A percentile compares a stretch with the other conserved stretches of the same genome.
Evolutionary conservation across 2,329 filamentous ascomycete species (phyloP).

Genomic region (Curvularia lunata): DNA sequence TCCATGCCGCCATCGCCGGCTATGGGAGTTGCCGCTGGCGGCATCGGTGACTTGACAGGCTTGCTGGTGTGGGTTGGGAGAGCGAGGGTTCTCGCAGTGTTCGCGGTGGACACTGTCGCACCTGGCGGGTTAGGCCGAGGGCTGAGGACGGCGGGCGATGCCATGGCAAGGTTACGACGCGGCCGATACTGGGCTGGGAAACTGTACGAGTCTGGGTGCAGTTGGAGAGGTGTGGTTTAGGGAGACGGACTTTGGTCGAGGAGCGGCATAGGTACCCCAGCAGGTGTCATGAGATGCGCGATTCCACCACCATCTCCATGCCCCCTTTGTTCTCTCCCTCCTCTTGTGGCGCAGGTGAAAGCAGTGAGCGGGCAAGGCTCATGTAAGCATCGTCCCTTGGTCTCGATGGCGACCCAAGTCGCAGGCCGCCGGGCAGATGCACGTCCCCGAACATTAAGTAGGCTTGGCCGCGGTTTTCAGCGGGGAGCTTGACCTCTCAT

Average conservation of each 20-base stretch:
- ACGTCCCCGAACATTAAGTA: slow-evolving; percentile 27
- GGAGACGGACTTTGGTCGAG: background rate
- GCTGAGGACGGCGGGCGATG: slow-evolving; percentile 37
- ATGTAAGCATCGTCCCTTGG: slow-evolving; percentile 1
- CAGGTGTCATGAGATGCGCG: slow-evolving; percentile 1
- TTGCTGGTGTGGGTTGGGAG: slow-evolving; percentile 36
- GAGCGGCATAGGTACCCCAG: background rate
- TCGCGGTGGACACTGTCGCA: slow-evolving; percentile 17
- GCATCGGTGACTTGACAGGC: slow-evolving; percentile 20
- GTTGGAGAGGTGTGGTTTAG: background rate
- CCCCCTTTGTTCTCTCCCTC: slow-evolving; percentile 3
- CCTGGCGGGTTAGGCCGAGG: slow-evolving; percentile 37
- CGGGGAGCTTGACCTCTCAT: slow-evolving; percentile 32
- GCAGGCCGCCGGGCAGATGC: slow-evolving; percentile 7
- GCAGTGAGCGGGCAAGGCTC: background rate
- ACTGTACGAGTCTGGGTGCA: background rate
- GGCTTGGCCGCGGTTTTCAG: slow-evolving; percentile 33
- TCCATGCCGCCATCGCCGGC: slow-evolving; percentile 40
- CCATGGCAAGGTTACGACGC: slow-evolving; percentile 23
- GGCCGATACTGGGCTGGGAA: background rate
- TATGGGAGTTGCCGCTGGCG: slow-evolving; percentile 21
- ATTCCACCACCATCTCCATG: slow-evolving; percentile 7
- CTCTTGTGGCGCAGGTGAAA: slow-evolving; percentile 4
- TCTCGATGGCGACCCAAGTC: slow-evolving; percentile 1
- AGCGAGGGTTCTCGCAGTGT: slow-evolving; percentile 44